Evolutionary conservation across 1,284 basidiomycete genomes (phyloP).

Genomic region (Leccinum solheimii): DNA sequence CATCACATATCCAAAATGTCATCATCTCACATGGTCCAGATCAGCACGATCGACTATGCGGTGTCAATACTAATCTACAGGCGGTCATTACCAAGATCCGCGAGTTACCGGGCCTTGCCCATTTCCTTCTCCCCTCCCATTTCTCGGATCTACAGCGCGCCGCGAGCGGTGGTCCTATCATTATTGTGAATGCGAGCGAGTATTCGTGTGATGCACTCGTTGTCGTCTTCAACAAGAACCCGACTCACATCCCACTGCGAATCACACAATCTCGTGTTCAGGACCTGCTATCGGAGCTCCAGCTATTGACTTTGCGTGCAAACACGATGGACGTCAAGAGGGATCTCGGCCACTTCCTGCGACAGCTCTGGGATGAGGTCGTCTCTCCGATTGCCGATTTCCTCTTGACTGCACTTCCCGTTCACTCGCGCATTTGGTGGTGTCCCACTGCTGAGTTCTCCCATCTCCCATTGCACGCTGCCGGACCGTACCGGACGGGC

Average conservation of each 20-base stretch:
- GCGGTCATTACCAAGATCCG: not conserved
- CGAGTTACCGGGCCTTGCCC: not conserved
- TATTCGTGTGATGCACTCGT: not conserved
- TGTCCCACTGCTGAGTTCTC: not conserved
- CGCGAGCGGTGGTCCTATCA: no score
- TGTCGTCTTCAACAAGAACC: not conserved
- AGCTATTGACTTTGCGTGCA: not conserved
- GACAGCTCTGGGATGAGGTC: not conserved
- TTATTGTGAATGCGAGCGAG: not conserved
- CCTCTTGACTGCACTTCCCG: not conserved
- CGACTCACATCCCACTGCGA: not conserved
- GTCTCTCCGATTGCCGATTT: not conserved
- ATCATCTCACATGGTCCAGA: not conserved
- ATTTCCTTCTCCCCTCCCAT: not conserved
- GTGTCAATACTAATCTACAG: not conserved
- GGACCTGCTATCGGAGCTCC: no score
- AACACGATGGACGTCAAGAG: not conserved
- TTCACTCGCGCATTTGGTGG: not conserved
- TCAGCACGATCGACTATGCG: not conserved
- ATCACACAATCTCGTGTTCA: not conserved
- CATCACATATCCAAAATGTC: not conserved
- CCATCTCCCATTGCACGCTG: not conserved
- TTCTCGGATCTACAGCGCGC: no score
- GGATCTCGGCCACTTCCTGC: not conserved
- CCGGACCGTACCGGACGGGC: not conserved